Percentiles rank a stretch among this genome's conserved stretches.
Conservation (phyloP, 2,329 filamentous ascomycete genomes). For the Ambrosiella cleistominuta region DNA sequence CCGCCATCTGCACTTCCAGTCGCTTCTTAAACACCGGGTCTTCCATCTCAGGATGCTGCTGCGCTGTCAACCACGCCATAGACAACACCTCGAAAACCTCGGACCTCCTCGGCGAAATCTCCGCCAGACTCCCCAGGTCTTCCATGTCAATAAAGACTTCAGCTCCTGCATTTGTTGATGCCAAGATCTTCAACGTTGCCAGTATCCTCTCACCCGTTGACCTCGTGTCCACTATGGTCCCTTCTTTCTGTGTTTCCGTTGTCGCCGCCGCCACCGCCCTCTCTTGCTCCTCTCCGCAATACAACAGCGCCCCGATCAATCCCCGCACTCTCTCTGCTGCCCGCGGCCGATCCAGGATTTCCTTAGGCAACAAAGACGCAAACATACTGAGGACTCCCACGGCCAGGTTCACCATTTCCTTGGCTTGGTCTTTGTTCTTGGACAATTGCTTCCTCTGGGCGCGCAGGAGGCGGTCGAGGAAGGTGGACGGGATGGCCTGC, state of each 20-base stretch:
- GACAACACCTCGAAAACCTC: constrained; percentile 37
- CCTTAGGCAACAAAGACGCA: constrained; percentile 34
- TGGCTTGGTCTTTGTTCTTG: constrained; percentile 18
- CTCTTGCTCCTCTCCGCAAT: constrained; percentile 15
- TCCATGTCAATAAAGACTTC: constrained; percentile 28
- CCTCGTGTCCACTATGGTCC: background rate
- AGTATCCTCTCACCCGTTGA: constrained; percentile 33
- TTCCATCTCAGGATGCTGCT: constrained; percentile 15
- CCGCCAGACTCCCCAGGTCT: constrained; percentile 37
- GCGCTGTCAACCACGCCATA: constrained; percentile 38
- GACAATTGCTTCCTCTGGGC: constrained; percentile 25
- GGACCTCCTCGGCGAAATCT: constrained; percentile 36
- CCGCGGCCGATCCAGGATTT: constrained; percentile 25
- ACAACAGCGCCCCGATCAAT: constrained; percentile 33
- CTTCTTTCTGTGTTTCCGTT: background rate
- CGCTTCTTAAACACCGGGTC: background rate
- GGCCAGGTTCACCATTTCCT: constrained; percentile 44
- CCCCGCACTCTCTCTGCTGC: constrained; percentile 35
- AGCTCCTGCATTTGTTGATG: constrained; percentile 34
- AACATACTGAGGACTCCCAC: constrained; percentile 48
- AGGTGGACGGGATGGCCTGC: constrained; percentile 42
- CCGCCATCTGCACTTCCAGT: constrained; percentile 25
- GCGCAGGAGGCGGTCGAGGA: constrained; percentile 44
- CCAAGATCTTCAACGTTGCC: constrained; percentile 38
- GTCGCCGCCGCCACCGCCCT: background rate